Base-by-base conservation (phyloP, 202 grass and related monocot genomes). In the Musa balbisiana region DNA sequence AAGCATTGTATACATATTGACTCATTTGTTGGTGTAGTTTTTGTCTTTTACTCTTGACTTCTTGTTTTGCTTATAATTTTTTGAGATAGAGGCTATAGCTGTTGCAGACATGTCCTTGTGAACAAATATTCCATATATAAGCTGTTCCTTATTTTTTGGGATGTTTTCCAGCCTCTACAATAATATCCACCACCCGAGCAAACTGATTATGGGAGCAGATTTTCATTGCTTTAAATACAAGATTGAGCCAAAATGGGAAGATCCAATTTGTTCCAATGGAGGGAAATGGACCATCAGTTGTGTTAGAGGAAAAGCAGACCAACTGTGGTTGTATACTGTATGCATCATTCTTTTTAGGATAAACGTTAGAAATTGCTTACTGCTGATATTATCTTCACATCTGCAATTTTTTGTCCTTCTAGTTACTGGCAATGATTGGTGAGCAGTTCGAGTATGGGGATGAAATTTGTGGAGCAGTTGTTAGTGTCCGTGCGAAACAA, bases 171-270 rank as follows among this genome's bases (percentile, higher is more conserved):
- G 93, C 74, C 88, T 97, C 54, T 91, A 91, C 84, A 93, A 93
- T 78, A 97, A 97, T 80, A 97, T 91, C 33, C 75, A 93, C 73
- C 81, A 80, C 73, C 93, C 93, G 62, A 93, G 90, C 86, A 97
- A 97, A 74, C 77, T 97, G 78, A 58, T 25, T 8, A 14, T 79
- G 56, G 81, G 88, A 73, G 82, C 93, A 24, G 93, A 97, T 77
- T 83, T 97, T 69, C 93, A 97, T 71, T 97, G 90, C 88, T 97
- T 97, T 77, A 97, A 91, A 53, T 4, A 91, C 21, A 97, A 97
- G 77, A 91, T 97, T 69, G 93, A 93, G 26, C 93, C 93, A 19
- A 97, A 97, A 80, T 97, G 93, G 93, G 93, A 97, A 86, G 93
- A 97, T 23, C 93, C 93, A 19, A 75, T 97, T 21, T 97, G 93